Base-by-base conservation (phyloP, 164 flowering plant species). In the Macadamia integrifolia region DNA sequence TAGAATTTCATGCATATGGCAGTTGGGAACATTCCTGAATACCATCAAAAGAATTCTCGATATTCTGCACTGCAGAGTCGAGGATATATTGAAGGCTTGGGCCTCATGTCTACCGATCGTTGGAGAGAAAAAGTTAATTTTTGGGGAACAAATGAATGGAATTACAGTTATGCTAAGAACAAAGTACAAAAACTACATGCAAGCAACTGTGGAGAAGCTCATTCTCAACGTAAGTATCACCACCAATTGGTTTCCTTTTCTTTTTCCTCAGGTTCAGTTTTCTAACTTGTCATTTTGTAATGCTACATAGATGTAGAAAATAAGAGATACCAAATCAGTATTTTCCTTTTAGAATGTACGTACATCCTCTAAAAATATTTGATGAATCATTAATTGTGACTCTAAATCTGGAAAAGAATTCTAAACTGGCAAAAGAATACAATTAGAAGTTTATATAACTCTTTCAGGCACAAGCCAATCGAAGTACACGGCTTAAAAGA, bases 1-100 rank as follows among this genome's bases (percentile, higher is more conserved):
- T 23, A 29, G 42, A 8, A 56, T 10, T 61, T 59, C 69, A 69
- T 58, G 12, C 59, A 50, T 23, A 62, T 64, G 61, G 69, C 90
- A 92, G 97, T 70, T 93, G 77, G 98, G 98, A 50, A 85, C 75
- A 18, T 90, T 93, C 56, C 72, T 93, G 69, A 88, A 89, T 76
- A 90, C 98, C 42, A 76, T 90, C 75, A 93, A 89, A 79, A 84
- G 98, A 81, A 88, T 93, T 65, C 86, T 93, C 43, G 98, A 93
- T 72, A 85, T 93, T 64, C 79, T 90, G 28, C 98, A 90, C 65
- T 76, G 84, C 66, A 80, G 84, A 80, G 76, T 90, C 46, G 97
- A 93, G 75, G 89, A 85, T 56, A 82, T 84, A 35, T 72, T 93
- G 60, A 90, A 85, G 74, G 78, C 88, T 9, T 93, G 98, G 98